These are phyloP conservation scores for Phytophthora colocasiae DNA, from an alignment of 352 stramenopile genomes.

Conservation along the genomic window DNA sequence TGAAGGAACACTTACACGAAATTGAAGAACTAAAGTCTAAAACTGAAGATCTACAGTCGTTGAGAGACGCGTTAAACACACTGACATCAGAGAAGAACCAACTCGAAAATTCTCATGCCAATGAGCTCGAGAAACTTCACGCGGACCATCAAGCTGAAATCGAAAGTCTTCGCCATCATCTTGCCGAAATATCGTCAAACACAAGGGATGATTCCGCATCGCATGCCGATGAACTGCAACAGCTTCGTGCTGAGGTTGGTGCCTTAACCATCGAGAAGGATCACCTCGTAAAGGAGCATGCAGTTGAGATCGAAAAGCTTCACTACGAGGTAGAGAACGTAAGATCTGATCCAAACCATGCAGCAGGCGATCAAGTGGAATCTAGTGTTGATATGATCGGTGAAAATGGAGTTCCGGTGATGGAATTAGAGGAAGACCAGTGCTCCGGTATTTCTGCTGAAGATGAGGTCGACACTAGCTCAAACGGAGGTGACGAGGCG, in stretches of 20 bases:
- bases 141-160: constrained; percentile 14
- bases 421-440: constrained; percentile 32
- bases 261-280: constrained; percentile 29
- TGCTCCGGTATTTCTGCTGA: constrained; percentile 18
- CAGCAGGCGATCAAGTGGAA: constrained; percentile 1
- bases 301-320: constrained; percentile 33
- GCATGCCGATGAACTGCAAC: constrained; percentile 39
- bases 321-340: constrained; percentile 16
- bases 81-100: constrained; percentile 13
- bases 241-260: constrained; percentile 32
- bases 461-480: constrained; percentile 22
- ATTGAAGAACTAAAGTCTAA: constrained; percentile 25
- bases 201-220: constrained; percentile 26
- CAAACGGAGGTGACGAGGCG: constrained; percentile 1
- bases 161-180: constrained; percentile 13
- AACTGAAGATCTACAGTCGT: constrained; percentile 21
- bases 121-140: constrained; percentile 15
- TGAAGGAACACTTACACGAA: constrained; percentile 8
- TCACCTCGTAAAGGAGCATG: constrained; percentile 27
- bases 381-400: neutral
- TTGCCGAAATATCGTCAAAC: constrained; percentile 8
- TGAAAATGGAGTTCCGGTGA: constrained; percentile 26
- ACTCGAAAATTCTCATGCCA: constrained; percentile 4
- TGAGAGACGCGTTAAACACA: constrained; percentile 9
- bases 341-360: neutral